Base-by-base conservation (phyloP, 2,329 filamentous ascomycete genomes). In the Hypomyces perniciosus region DNA sequence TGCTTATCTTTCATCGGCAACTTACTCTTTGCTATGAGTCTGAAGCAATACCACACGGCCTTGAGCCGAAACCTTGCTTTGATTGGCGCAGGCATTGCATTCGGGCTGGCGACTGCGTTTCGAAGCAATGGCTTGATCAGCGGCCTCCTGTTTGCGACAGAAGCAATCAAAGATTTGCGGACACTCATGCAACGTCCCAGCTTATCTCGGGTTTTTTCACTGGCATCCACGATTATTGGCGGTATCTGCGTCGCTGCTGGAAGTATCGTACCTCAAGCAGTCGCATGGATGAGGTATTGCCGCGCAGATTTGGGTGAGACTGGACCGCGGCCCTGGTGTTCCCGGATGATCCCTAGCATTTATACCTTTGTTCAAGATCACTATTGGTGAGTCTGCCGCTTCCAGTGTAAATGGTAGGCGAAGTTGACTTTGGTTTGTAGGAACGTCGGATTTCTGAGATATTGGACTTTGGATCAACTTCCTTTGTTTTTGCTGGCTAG, bases 61-160 rank as follows among this genome's bases (percentile, higher is more conserved):
- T 46, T 64, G 0, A 41, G 27, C 0, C 67, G 74, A n/a, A 78
- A 83, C 58, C 56, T 70, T 2, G 73, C 74, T 10, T 68, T 86
- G 20, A 57, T 95, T 5, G 61, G 73, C 8, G 80, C 89, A 2
- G 90, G 88, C 1, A 52, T 82, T 2, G 54, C 80, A 5, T 92
- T 97, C 62, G 88, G 85, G 1, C 59, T 85, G 12, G 85, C 90
- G 1, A 85, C 85, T 0, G 76, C 80, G 2, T 82, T 95, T 55
- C 84, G 93, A 51, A 90, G 86, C 62, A 99, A 99, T 66, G 93
- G 90, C 8, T 71, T 97, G 43, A 73, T 96, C 9, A 91, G 86
- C 63, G 92, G 92, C 8, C 65, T 90, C 3, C 72, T 90, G 3
- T 88, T 95, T 62, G 80, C 85, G 29, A 80, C 79, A 56, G 84